These are phyloP conservation scores for Hypomontagnella monticulosa DNA, from an alignment of 495 filamentous ascomycete genomes.

Conservation along the genomic window DNA sequence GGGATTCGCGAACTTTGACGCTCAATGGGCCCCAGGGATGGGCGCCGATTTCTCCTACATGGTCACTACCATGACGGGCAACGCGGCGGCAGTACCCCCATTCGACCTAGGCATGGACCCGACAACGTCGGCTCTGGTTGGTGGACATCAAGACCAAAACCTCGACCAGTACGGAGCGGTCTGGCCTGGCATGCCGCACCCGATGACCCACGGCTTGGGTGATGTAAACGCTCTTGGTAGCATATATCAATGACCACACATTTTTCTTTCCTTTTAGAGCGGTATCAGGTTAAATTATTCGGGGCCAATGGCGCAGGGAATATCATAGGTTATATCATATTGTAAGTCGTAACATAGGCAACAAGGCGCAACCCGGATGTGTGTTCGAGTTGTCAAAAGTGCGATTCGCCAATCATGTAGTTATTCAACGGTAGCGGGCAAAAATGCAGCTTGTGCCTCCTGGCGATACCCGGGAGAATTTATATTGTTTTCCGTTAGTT, in stretches of 20 bases:
- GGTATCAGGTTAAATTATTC: not conserved
- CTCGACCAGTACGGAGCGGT: constrained; percentile 25
- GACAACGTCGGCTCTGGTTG: constrained; percentile 6
- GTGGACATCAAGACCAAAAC: constrained; percentile 13
- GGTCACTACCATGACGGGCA: constrained; percentile 44
- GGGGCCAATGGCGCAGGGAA: constrained; percentile 1
- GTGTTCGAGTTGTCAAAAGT: too few relatives aligned
- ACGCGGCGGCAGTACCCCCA: constrained; percentile 13
- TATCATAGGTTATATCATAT: constrained; percentile 16
- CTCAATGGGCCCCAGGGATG: constrained; percentile 32
- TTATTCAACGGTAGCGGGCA: too few relatives aligned
- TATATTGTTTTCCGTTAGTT: too few relatives aligned
- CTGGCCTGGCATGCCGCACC: constrained; percentile 29
- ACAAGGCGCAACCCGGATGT: too few relatives aligned
- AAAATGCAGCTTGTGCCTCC: too few relatives aligned
- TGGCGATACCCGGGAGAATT: too few relatives aligned
- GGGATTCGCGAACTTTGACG: constrained; percentile 32
- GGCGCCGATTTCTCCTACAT: constrained; percentile 42
- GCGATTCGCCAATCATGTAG: too few relatives aligned
- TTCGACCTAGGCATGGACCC: constrained; percentile 25
- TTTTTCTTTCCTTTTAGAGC: not conserved
- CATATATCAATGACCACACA: constrained; percentile 22
- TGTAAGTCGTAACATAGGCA: not conserved
- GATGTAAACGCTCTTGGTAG: constrained; percentile 25
- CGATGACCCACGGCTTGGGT: constrained; percentile 19